Evolutionary conservation across 495 filamentous ascomycete genomes (phyloP).

Genomic region (Hypomontagnella submonticulosa): DNA sequence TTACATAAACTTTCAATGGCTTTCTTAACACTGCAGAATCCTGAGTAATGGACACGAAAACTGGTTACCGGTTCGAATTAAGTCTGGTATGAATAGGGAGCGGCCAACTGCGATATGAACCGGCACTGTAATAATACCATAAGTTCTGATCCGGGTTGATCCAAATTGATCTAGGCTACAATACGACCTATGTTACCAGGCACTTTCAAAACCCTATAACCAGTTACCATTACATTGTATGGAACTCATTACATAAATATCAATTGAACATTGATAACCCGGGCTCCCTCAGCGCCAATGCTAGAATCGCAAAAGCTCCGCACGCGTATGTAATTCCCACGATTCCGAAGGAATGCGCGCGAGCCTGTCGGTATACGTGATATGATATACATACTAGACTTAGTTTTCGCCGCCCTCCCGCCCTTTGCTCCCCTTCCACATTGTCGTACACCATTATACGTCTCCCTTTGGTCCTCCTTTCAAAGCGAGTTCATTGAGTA

Average conservation of each 20-base stretch:
- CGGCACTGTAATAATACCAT: too few relatives aligned
- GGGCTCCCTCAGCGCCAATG: slow-evolving; percentile 19
- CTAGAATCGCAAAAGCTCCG: slow-evolving; percentile 22
- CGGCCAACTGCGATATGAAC: too few relatives aligned
- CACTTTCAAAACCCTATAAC: too few relatives aligned
- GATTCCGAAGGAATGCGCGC: slow-evolving; percentile 4
- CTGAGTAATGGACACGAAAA: neutral
- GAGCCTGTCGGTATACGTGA: slow-evolving; percentile 7
- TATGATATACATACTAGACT: slow-evolving; percentile 8
- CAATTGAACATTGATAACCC: slow-evolving; percentile 19
- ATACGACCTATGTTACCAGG: too few relatives aligned
- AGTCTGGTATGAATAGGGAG: too few relatives aligned
- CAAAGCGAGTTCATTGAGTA: neutral
- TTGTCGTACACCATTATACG: slow-evolving; percentile 18
- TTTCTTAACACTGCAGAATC: neutral
- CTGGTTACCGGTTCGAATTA: neutral
- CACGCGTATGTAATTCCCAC: slow-evolving; percentile 21
- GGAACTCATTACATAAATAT: neutral
- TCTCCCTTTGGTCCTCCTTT: neutral
- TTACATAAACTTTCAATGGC: too few relatives aligned
- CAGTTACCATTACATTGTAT: too few relatives aligned
- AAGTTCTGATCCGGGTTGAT: too few relatives aligned
- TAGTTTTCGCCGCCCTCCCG: slow-evolving; percentile 4
- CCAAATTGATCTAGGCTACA: too few relatives aligned
- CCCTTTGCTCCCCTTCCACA: neutral